Conservation (phyloP, 192 early-diverging fungal genomes). For the Spizellomyces punctatus region DNA sequence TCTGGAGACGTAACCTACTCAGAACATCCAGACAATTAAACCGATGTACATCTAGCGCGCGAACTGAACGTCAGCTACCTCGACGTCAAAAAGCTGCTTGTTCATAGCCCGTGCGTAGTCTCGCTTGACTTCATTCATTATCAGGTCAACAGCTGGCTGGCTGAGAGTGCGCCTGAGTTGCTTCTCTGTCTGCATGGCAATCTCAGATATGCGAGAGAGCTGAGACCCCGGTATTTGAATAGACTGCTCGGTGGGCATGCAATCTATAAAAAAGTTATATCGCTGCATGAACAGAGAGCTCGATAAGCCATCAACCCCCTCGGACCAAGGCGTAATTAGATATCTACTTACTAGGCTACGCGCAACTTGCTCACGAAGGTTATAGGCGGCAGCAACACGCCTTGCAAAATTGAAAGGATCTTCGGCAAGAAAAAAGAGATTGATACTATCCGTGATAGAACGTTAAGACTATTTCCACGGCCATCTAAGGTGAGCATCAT, state of each 20-base stretch:
- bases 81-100: conserved; percentile 50
- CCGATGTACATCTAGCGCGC: no score
- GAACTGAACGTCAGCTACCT: conserved; percentile 29
- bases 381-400: conserved; percentile 47
- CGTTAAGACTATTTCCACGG: neutral
- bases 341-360: conserved; percentile 38
- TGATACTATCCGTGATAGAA: conserved; percentile 36
- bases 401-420: conserved; percentile 50
- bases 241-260: conserved; percentile 52
- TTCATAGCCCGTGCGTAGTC: conserved; percentile 56
- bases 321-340: neutral
- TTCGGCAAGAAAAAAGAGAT: conserved; percentile 57
- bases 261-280: conserved; percentile 54
- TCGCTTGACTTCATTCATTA: conserved; percentile 47
- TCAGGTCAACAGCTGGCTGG: conserved; percentile 3
- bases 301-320: neutral
- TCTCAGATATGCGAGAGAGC: conserved; percentile 30
- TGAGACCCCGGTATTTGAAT: conserved; percentile 26
- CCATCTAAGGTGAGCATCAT: no score
- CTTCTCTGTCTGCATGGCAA: conserved; percentile 25
- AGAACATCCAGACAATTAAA: no score
- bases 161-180: conserved; percentile 1
- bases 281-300: conserved; percentile 16
- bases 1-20: no score
- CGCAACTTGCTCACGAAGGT: conserved; percentile 35